Evolutionary conservation across 192 early-diverging fungal species (phyloP), one percentile per base, ranked within the genome.

Genomic region (Mortierella hygrophila): DNA sequence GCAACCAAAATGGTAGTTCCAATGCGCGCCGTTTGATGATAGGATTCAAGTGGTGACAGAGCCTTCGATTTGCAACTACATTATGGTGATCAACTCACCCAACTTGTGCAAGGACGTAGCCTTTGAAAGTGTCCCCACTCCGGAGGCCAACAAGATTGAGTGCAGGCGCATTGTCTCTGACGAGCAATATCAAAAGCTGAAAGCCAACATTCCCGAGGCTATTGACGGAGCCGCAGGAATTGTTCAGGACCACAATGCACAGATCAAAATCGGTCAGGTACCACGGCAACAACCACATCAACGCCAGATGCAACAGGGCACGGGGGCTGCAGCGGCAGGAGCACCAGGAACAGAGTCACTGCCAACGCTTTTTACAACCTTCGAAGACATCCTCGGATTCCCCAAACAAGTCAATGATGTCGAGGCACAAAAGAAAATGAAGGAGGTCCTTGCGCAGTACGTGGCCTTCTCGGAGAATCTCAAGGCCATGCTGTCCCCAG

Each of bases 1-100:
- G 9, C 35, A 40, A 4, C 0, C 11, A 38, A 44, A 32, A 69
- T 13, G 15, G n/a, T 84, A 95, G 93, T 98, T 93, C 87, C 95
- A 97, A 82, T 98, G 97, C 84, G 93, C 93, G 72, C 74, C 89
- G 8, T 83, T 92, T 41, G 70, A 80, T 1, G 94, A 96, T 41
- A 90, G 93, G 47, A 94, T 98, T 70, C 86, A 92, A 3, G 75
- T 84, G 1, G 91, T 96, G 32, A 88, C 89, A 13, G 97, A 98
- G 82, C 77, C 90, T 0, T 81, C 92, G 6, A 91, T 90, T 0
- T 98, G 97, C 87, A 88, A 91, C 54, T 98, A 98, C 72, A 90
- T 94, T 11, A 92, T 97, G 79, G 88, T 94, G n/a, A 91, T 98
- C 23, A 91, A 94, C 75, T 96, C 96, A 4, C 91, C 93, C 5